A percentile compares a stretch with the other conserved stretches of the same genome.
Conservation (phyloP, 1,139 yeast genomes). For the Casaregolazyma suthepensis region DNA sequence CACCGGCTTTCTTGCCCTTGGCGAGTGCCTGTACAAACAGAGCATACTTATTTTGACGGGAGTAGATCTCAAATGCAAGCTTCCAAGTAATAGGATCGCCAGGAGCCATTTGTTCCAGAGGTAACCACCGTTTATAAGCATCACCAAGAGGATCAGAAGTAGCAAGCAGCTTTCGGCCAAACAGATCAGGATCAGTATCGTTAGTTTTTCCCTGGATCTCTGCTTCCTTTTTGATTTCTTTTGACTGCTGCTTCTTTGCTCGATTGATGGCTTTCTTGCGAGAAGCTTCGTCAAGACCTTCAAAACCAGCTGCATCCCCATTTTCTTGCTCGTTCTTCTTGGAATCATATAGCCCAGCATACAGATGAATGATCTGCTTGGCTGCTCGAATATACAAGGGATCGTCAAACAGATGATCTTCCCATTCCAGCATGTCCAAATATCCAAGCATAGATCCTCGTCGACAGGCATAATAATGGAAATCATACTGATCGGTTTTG, state of each 20-base stretch:
- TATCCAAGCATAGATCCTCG: conserved; percentile 88
- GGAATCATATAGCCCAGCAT: conserved; percentile 39
- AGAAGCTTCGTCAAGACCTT: conserved; percentile 29
- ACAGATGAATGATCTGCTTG: conserved; percentile 56
- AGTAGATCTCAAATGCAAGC: conserved; percentile 41
- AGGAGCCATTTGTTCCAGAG: conserved; percentile 31
- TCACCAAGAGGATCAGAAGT: conserved; percentile 38
- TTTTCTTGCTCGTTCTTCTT: conserved; percentile 10
- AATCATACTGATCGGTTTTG: conserved; percentile 82
- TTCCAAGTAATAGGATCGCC: conserved; percentile 33
- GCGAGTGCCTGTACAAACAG: conserved; percentile 40
- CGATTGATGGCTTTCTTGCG: conserved; percentile 33
- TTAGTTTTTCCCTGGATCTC: conserved; percentile 34
- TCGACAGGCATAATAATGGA: conserved; percentile 88
- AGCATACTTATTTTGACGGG: conserved; percentile 41
- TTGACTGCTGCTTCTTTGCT: conserved; percentile 37
- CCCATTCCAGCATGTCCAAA: conserved; percentile 72
- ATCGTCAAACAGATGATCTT: conserved; percentile 59
- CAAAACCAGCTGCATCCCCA: conserved; percentile 16
- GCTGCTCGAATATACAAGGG: conserved; percentile 69
- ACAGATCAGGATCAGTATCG: conserved; percentile 40
- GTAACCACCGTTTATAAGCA: conserved; percentile 35
- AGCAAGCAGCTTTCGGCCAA: conserved; percentile 36
- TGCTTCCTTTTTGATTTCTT: conserved; percentile 36
- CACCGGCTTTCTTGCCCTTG: conserved; percentile 33